These are phyloP conservation scores for Sclerotinia borealis DNA, from an alignment of 2,329 filamentous ascomycete species.

Conservation along the genomic window DNA sequence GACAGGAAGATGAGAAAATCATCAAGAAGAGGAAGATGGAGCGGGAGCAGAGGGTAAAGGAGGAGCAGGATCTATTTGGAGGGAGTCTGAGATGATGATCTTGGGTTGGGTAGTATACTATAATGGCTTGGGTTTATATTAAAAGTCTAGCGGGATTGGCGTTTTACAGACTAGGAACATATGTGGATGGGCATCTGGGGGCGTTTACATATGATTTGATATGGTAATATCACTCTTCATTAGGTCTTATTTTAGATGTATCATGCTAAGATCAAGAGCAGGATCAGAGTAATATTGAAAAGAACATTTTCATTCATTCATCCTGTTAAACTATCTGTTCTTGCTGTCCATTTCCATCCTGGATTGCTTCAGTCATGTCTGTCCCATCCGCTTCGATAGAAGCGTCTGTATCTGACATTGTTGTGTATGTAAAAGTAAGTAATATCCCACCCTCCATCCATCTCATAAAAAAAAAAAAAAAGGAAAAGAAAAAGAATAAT, in stretches of 20 bases:
- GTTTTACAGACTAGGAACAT: conserved; percentile 12
- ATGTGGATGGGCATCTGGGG: neutral
- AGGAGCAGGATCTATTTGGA: conserved; percentile 33
- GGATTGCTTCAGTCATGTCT: neutral
- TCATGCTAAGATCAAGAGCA: neutral
- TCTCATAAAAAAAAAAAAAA: neutral
- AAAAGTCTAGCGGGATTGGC: conserved; percentile 21
- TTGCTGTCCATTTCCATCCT: neutral
- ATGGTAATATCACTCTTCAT: neutral
- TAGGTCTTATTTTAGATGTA: neutral
- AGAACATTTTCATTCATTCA: neutral
- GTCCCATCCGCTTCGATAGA: neutral
- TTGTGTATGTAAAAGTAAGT: conserved; percentile 1
- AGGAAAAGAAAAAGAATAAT: neutral
- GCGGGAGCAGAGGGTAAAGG: conserved; percentile 33
- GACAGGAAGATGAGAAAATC: conserved; percentile 28
- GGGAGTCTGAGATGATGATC: conserved; percentile 18
- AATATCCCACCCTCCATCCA: neutral
- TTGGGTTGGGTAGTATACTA: conserved; percentile 10
- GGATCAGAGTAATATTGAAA: neutral
- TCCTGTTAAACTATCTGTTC: neutral
- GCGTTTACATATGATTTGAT: neutral
- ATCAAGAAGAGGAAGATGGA: conserved; percentile 39
- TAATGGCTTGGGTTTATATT: conserved; percentile 10
- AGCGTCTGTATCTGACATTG: neutral